Percentiles rank a stretch among this genome's conserved stretches.
Evolutionary conservation across 2,329 filamentous ascomycete genomes (phyloP).

Genomic region (Aspergillus sp.): DNA sequence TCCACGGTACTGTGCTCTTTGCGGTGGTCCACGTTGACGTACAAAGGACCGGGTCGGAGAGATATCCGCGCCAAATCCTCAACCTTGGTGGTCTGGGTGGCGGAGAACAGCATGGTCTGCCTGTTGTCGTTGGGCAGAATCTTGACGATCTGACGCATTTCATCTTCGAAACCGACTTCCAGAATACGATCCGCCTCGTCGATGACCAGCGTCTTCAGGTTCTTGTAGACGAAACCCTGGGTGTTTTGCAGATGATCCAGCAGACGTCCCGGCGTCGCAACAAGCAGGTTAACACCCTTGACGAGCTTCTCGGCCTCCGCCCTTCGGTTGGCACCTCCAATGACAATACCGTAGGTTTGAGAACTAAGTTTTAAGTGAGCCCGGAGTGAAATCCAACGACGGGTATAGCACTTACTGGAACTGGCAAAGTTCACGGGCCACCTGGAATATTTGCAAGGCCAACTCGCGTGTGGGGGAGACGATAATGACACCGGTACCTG

Average conservation of each 20-base stretch:
- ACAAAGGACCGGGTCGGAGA: conserved; percentile 82
- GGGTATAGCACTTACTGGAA: conserved; percentile 58
- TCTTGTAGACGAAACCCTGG: conserved; percentile 85
- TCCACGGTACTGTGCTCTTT: conserved; percentile 91
- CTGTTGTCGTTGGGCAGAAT: conserved; percentile 83
- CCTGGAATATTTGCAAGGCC: conserved; percentile 93
- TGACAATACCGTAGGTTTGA: conserved; percentile 94
- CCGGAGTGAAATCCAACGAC: too few species aligned
- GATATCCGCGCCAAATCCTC: conserved; percentile 96
- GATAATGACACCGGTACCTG: conserved; percentile 79
- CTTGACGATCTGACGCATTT: conserved; percentile 96
- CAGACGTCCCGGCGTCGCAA: conserved; percentile 88
- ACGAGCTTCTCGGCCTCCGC: conserved; percentile 91
- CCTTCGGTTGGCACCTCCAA: conserved; percentile 86
- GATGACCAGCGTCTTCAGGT: conserved; percentile 81
- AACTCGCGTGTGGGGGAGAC: conserved; percentile 92
- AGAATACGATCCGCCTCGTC: conserved; percentile 96
- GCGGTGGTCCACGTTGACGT: conserved; percentile 93
- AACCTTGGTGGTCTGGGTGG: conserved; percentile 97
- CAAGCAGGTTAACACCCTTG: conserved; percentile 92
- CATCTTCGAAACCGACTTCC: conserved; percentile 97
- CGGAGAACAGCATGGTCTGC: conserved; percentile 98
- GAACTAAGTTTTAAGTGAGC: not conserved
- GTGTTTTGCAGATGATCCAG: conserved; percentile 95
- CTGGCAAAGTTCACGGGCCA: conserved; percentile 85